Evolutionary conservation across 805 yeast genomes (phyloP), one percentile per base, ranked within the genome.

Genomic region (Lachancea kluyveri): DNA sequence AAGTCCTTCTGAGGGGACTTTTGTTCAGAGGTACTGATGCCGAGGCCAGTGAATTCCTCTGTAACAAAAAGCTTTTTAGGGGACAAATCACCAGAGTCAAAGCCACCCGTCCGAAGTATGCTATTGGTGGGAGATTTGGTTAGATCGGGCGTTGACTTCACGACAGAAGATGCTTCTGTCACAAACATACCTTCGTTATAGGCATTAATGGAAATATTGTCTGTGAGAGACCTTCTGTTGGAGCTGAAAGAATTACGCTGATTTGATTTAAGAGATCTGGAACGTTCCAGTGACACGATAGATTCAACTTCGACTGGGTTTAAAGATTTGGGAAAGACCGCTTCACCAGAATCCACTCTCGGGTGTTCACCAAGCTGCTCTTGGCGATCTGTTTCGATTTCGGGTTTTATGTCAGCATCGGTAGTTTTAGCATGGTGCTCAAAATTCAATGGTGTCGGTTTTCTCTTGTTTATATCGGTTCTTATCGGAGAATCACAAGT

Each of bases 231-330:
- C 11, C 46, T 45, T 36, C 48, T 45, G 34, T 43, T 46, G 5
- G 63, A 59, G n/a, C 42, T 38, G 18, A 50, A 37, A 2, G 63
- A 56, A 34, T 48, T 52, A 24, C 60, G 30, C 33, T 45, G 43
- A 50, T 43, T 39, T 1, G 81, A 74, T 46, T 62, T 69, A 1
- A 79, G 63, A 0, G 86, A 77, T 48, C 72, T 68, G 6, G 81
- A 72, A 38, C 88, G 66, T 52, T 83, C 94, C 26, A 83, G 50
- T 6, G 80, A 70, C 3, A 79, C 79, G 36, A 83, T 83, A 27
- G 83, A 77, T 42, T 79, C 83, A 8, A 83, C 82, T 48, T 83
- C 94, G 31, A 70, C 73, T 0, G 72, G 64, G 36, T 69, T 78
- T 19, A 83, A 60, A 3, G 75, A 70, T 49, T 77, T 81, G 0